phyloP scores from a whole-genome alignment of 495 filamentous ascomycete genomes.

The Talaromyces liani region DNA sequence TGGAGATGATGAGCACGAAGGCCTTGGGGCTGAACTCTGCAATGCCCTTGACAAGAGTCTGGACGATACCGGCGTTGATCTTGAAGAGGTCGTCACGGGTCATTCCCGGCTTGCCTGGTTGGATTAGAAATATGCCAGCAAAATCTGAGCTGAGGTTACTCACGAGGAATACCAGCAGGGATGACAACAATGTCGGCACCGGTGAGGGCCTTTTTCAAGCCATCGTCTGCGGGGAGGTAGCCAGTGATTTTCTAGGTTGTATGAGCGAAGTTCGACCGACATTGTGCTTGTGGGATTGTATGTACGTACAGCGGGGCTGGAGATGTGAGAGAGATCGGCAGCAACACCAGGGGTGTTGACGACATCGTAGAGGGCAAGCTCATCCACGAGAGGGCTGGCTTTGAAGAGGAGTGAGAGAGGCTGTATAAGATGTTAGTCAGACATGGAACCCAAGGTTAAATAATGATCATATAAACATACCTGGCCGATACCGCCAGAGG shows the following conservation, averaged over 20 bases:
- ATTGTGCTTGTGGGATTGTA: too few species aligned
- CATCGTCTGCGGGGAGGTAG: constrained; percentile 84
- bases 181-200: constrained; percentile 94
- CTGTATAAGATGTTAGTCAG: constrained; percentile 35
- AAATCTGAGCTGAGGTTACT: constrained; percentile 24
- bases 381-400: constrained; percentile 72
- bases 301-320: constrained; percentile 72
- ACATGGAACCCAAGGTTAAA: neutral
- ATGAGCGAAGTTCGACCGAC: constrained; percentile 20
- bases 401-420: constrained; percentile 94
- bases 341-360: constrained; percentile 97
- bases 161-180: constrained; percentile 95
- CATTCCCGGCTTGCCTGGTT: constrained; percentile 94
- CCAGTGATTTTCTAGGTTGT: constrained; percentile 71
- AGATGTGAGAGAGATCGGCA: constrained; percentile 95
- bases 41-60: constrained; percentile 73
- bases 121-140: neutral
- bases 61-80: constrained; percentile 93
- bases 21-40: constrained; percentile 86
- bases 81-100: constrained; percentile 99
- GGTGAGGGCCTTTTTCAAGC: constrained; percentile 77
- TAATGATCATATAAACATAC: constrained; percentile 31
- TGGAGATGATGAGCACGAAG: constrained; percentile 93
- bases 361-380: constrained; percentile 96
- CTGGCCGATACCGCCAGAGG: constrained; percentile 97